phyloP scores from a whole-genome alignment of 2,329 filamentous ascomycete genomes.

The Pseudopyrenochaeta lycopersici region DNA sequence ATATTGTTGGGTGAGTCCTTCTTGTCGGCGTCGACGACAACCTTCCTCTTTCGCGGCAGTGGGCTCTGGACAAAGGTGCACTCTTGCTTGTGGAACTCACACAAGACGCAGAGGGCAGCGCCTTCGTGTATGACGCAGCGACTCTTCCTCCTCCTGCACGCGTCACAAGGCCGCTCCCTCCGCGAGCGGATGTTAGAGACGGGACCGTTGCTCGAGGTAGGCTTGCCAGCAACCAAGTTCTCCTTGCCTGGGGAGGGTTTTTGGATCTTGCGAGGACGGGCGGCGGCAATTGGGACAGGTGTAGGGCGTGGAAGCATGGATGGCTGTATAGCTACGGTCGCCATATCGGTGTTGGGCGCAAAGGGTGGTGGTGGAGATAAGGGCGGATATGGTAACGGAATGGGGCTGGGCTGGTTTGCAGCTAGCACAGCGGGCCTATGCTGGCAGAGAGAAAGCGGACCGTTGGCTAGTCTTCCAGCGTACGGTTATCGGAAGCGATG shows the following conservation, averaged over 20 bases:
- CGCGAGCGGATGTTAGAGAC: conserved; percentile 51
- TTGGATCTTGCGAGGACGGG: conserved; percentile 52
- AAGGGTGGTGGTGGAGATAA: conserved; percentile 38
- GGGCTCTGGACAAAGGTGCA: conserved; percentile 83
- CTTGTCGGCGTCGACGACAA: conserved; percentile 70
- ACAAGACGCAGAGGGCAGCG: conserved; percentile 75
- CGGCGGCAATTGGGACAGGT: conserved; percentile 56
- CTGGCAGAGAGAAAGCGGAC: conserved; percentile 37
- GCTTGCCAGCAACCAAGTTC: conserved; percentile 51
- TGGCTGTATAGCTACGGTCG: conserved; percentile 59
- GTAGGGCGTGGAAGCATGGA: conserved; percentile 53
- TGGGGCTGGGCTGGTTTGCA: conserved; percentile 27
- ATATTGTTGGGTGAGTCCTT: conserved; percentile 64
- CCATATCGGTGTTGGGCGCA: conserved; percentile 51
- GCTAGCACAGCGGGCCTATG: conserved; percentile 29
- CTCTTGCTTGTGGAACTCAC: conserved; percentile 78
- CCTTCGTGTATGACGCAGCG: conserved; percentile 83
- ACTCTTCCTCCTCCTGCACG: conserved; percentile 76
- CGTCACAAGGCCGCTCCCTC: conserved; percentile 63
- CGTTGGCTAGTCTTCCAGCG: conserved; percentile 41
- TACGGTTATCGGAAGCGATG: conserved; percentile 23
- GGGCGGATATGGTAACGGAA: conserved; percentile 29
- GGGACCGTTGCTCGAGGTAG: conserved; percentile 43
- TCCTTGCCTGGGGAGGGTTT: conserved; percentile 55
- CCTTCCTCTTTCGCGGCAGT: conserved; percentile 80